Evolutionary conservation across 2,329 filamentous ascomycete species (phyloP).

Genomic region (Samsoniella hepiali): DNA sequence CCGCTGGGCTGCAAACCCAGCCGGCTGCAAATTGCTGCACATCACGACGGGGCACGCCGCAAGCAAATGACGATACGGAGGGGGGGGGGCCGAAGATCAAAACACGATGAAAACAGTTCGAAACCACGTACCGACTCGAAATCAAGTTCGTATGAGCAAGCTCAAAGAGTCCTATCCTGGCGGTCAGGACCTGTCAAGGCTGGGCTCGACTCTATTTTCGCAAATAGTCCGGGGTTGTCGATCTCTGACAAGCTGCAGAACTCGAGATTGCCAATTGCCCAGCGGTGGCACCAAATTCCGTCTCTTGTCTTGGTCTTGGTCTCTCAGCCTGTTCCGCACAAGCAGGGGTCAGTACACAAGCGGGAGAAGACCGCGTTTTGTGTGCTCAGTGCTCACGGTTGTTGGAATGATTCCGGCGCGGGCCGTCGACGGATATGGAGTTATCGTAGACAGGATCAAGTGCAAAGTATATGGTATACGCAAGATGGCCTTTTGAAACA

Average conservation of each 20-base stretch:
- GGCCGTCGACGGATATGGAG: not conserved
- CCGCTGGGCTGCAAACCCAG: slow-evolving; percentile 17
- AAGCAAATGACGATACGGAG: slow-evolving; percentile 3
- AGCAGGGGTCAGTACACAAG: not conserved
- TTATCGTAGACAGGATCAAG: not conserved
- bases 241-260: slow-evolving; percentile 6
- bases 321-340: slow-evolving; percentile 3
- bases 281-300: not conserved
- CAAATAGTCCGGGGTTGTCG: slow-evolving; percentile 1
- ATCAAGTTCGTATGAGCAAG: not conserved
- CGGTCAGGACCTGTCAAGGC: not conserved
- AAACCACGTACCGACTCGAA: slow-evolving; percentile 8
- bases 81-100: not conserved
- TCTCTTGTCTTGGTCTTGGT: not conserved
- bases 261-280: not conserved
- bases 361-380: not conserved
- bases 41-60: not conserved
- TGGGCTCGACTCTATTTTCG: not conserved
- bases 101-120: slow-evolving; percentile 10
- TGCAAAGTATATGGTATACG: not conserved
- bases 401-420: not conserved
- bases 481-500: not conserved
- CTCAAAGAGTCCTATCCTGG: not conserved
- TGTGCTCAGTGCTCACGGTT: not conserved
- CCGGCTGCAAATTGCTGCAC: slow-evolving; percentile 13